These are phyloP conservation scores for Pyrus betulifolia DNA, from an alignment of 306 rosid species.

Conservation along the genomic window DNA sequence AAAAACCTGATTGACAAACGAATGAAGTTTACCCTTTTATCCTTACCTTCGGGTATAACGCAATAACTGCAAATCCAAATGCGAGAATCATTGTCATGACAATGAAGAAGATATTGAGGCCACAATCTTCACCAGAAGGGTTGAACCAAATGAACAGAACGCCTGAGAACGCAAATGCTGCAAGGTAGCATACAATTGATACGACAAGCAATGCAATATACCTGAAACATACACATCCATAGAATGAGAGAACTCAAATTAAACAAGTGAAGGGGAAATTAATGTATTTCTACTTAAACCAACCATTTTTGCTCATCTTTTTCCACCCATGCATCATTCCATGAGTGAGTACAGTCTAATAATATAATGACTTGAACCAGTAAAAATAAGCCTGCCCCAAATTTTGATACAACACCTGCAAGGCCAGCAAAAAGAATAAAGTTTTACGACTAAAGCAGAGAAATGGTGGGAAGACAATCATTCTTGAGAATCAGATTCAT, in stretches of 20 bases:
- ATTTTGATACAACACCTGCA: conserved; percentile 69
- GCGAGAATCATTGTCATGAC: conserved; percentile 87
- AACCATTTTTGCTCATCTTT: conserved; percentile 94
- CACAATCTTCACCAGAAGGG: conserved; percentile 86
- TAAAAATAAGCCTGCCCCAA: conserved; percentile 91
- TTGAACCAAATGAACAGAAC: conserved; percentile 90
- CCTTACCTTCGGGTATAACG: conserved; percentile 76
- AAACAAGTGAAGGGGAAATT: neutral
- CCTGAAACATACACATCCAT: conserved; percentile 32
- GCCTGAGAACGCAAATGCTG: conserved; percentile 61
- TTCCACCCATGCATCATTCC: conserved; percentile 98
- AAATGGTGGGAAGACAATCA: neutral
- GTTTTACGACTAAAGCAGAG: neutral
- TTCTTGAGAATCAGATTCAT: neutral
- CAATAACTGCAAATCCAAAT: conserved; percentile 56
- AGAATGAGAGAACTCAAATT: conserved; percentile 10
- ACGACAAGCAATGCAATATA: conserved; percentile 80
- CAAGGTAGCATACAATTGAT: conserved; percentile 78
- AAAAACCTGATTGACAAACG: neutral
- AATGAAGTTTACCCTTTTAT: neutral
- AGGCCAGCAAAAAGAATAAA: neutral
- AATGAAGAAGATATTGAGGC: conserved; percentile 88
- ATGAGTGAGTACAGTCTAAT: conserved; percentile 73
- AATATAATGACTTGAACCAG: conserved; percentile 85
- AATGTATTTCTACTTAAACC: conserved; percentile 10